Percentiles rank a stretch among this genome's conserved stretches.
Conservation (phyloP, 2,329 filamentous ascomycete genomes). For the Fusarium redolens region DNA sequence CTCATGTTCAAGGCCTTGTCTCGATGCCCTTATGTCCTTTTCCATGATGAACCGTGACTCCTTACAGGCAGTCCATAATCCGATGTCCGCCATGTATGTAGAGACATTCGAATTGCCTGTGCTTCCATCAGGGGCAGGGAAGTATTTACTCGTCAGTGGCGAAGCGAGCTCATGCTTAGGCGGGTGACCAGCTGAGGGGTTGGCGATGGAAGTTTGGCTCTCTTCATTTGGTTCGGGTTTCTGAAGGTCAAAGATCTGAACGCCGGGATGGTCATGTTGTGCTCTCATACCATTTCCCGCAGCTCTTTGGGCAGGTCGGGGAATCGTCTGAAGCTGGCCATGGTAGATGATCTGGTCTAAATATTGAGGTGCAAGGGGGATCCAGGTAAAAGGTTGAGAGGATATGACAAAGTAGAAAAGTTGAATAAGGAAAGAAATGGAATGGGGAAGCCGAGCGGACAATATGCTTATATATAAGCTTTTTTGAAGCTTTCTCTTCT, state of each 20-base stretch:
- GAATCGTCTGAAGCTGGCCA: conserved; percentile 1
- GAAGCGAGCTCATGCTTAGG: fast-evolving
- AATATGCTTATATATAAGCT: too few species aligned
- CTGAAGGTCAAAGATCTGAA: conserved; percentile 2
- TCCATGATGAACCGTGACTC: background rate
- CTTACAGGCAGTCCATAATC: background rate
- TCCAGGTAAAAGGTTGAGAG: background rate
- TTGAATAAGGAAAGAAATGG: background rate
- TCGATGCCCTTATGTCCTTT: fast-evolving
- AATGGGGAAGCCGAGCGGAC: background rate
- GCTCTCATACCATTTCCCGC: conserved; percentile 3
- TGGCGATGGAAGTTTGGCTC: fast-evolving
- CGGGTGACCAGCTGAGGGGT: fast-evolving
- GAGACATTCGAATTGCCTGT: background rate
- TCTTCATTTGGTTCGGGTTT: fast-evolving
- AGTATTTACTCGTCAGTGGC: background rate
- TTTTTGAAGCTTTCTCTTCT: fast-evolving
- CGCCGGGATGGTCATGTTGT: background rate
- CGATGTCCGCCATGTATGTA: background rate
- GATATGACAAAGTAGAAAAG: background rate
- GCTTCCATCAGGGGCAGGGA: background rate
- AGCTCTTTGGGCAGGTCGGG: background rate
- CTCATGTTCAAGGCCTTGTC: background rate
- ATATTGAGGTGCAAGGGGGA: too few species aligned
- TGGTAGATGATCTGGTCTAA: background rate